Evolutionary conservation across 1,139 yeast species (phyloP).

Genomic region (Hansenula sp.): DNA sequence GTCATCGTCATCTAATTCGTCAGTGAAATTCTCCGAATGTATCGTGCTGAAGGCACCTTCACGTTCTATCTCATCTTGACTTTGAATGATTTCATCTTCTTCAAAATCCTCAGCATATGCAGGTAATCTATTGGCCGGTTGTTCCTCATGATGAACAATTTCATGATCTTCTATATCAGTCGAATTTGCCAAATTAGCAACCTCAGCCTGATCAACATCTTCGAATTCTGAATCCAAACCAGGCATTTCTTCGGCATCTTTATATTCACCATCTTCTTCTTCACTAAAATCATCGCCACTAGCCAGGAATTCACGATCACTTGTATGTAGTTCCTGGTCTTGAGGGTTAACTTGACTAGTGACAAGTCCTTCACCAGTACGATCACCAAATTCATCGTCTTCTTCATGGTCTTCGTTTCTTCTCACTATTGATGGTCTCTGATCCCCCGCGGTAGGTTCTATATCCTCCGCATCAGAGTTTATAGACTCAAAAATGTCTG

Average conservation of each 20-base stretch:
- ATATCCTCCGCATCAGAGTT: constrained; percentile 11
- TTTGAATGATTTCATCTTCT: constrained; percentile 15
- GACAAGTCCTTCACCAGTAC: constrained; percentile 11
- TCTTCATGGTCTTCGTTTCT: constrained; percentile 10
- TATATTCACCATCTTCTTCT: constrained; percentile 18
- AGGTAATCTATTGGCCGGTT: background rate
- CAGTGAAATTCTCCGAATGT: constrained; percentile 14
- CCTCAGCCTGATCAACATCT: constrained; percentile 7
- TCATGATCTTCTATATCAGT: constrained; percentile 9
- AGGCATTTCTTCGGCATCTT: constrained; percentile 6
- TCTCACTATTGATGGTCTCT: background rate
- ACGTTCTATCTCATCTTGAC: constrained; percentile 7
- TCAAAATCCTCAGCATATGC: constrained; percentile 7
- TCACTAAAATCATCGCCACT: constrained; percentile 20
- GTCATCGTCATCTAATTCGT: constrained; percentile 9
- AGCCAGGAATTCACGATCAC: constrained; percentile 17
- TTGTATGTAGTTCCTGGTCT: constrained; percentile 7
- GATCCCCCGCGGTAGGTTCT: background rate
- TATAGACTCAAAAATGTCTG: constrained; percentile 12
- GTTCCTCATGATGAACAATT: constrained; percentile 4
- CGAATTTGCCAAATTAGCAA: constrained; percentile 7
- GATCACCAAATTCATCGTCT: constrained; percentile 15
- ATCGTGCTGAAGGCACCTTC: background rate
- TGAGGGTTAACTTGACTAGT: constrained; percentile 2
- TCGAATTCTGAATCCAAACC: background rate